These are phyloP conservation scores for Camellia oleifera DNA, from an alignment of 179 eudicot species.

Conservation along the genomic window DNA sequence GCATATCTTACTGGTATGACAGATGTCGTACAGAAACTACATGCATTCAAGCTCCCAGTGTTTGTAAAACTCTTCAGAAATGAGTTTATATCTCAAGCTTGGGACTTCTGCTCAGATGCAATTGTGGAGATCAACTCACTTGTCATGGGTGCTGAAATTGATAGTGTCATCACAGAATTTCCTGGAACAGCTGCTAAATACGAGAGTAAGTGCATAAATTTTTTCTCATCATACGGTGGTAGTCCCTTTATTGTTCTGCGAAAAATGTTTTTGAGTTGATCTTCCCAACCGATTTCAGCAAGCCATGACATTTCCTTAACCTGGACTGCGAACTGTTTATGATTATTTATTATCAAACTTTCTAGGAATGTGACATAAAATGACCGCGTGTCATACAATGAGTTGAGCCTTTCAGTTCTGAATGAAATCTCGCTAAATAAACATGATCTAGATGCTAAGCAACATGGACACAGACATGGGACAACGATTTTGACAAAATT, in stretches of 20 bases:
- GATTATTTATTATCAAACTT: neutral
- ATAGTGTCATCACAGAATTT: constrained; percentile 77
- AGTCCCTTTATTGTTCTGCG: neutral
- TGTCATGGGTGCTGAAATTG: constrained; percentile 34
- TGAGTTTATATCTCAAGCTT: constrained; percentile 66
- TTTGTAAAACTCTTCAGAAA: constrained; percentile 61
- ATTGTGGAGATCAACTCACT: constrained; percentile 54
- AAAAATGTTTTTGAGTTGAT: neutral
- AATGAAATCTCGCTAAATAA: neutral
- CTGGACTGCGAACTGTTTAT: neutral
- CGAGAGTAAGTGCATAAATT: constrained; percentile 56
- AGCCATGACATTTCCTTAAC: neutral
- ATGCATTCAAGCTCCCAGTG: constrained; percentile 57
- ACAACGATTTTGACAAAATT: too few relatives aligned
- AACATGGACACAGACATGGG: too few relatives aligned
- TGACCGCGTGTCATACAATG: neutral
- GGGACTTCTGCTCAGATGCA: constrained; percentile 81
- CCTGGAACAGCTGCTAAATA: constrained; percentile 71
- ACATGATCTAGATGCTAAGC: too few relatives aligned
- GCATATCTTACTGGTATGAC: constrained; percentile 45
- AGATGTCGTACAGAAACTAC: constrained; percentile 47
- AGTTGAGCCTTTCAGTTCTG: neutral
- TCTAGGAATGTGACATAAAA: neutral
- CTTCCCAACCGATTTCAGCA: neutral
- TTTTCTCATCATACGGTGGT: neutral